Base-by-base conservation (phyloP, 495 filamentous ascomycete species). In the Penicillium fimorum region DNA sequence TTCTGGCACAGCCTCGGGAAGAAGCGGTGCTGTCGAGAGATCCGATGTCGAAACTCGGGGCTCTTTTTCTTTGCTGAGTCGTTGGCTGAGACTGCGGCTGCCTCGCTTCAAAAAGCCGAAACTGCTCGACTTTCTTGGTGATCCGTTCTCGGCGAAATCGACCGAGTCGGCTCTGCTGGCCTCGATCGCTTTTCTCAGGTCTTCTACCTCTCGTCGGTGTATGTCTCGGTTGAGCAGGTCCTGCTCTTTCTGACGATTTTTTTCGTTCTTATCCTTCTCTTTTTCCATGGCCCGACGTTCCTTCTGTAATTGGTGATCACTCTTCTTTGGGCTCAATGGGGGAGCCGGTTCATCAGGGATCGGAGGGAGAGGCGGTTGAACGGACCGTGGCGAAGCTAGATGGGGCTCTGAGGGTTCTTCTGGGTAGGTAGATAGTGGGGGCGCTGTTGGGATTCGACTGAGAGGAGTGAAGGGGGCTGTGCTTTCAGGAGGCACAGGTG, bases 211-310 rank as follows among this genome's bases (percentile, higher is more conserved):
- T 44, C 77, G 79, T 56, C 76, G 76, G 48, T 78, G 70, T 29
- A 72, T 70, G 42, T 84, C 80, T 59, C 71, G 75, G 20, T 46
- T 54, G 8, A 61, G 78, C 56, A 52, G 71, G 0, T 89, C 84
- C 11, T 80, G 63, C 30, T 89, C 88, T 59, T 85, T 87, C 53
- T 84, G 78, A 38, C 83, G 84, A 57, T 83, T 82, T 60, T 87
- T 82, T 1, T 83, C 81, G 5, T 76, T 79, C 63, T 85, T 90
- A 52, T 84, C 79, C 52, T 75, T 77, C 37, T 88, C 87, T 61
- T 87, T 92, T 24, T 87, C 85, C 20, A 83, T 83, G 20, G 80
- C 81, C 54, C 84, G 87, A 8, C 77, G 75, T 46, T 85, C 86
- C 61, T 88, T 87, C 55, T 70, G 74, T 7, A 69, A 70, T 24